phyloP scores from a whole-genome alignment of 2,329 filamentous ascomycete species.

The Arthroderma sp. region DNA sequence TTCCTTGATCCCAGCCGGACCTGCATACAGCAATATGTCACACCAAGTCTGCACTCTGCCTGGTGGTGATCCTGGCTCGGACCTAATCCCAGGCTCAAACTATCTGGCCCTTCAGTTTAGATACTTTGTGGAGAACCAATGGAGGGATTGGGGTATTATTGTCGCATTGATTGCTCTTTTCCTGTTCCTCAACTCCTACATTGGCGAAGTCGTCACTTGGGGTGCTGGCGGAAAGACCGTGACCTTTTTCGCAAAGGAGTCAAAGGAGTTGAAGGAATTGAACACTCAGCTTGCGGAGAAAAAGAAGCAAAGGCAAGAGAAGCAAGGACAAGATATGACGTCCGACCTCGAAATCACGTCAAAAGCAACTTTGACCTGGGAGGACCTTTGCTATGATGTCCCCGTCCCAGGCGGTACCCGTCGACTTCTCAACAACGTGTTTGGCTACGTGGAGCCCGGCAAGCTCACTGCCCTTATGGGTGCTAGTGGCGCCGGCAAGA shows the following conservation, averaged over 20 bases:
- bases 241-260: conserved; percentile 26
- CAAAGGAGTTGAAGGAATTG: conserved; percentile 23
- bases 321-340: conserved; percentile 24
- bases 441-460: conserved; percentile 88
- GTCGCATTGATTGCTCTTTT: conserved; percentile 54
- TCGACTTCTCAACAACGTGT: conserved; percentile 72
- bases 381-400: conserved; percentile 68
- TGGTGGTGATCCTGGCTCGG: conserved; percentile 43
- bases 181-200: conserved; percentile 23
- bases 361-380: conserved; percentile 67
- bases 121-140: conserved; percentile 48
- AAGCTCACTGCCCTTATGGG: conserved; percentile 86
- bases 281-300: conserved; percentile 28
- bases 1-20: conserved; percentile 30
- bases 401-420: conserved; percentile 64
- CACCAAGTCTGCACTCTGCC: conserved; percentile 51
- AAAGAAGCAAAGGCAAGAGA: conserved; percentile 23
- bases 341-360: conserved; percentile 28
- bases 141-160: conserved; percentile 59
- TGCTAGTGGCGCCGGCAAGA: conserved; percentile 83
- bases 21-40: conserved; percentile 23
- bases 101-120: conserved; percentile 44
- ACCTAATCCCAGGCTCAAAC: conserved; percentile 42
- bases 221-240: conserved; percentile 29
- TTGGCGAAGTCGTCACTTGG: conserved; percentile 28